A percentile compares a stretch with the other conserved stretches of the same genome.
Conservation (phyloP, 139 green algal species). For the Chlamydomonas urium region DNA sequence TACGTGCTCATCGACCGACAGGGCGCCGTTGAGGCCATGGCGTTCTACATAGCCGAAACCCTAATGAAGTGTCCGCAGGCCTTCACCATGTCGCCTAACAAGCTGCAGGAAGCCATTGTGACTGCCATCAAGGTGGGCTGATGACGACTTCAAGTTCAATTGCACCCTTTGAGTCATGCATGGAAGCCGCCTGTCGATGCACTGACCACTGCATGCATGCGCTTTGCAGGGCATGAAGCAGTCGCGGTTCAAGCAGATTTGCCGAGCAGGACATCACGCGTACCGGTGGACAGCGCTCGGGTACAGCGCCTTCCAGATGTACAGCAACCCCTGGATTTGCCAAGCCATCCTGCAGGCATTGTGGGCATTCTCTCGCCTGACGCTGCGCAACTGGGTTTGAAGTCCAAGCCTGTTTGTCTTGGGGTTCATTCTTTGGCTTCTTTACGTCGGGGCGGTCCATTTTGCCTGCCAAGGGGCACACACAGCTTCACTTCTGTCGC, state of each 20-base stretch:
- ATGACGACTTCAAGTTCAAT: no score
- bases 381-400: background rate
- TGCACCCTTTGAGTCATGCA: no score
- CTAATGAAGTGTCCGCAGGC: constrained; percentile 14
- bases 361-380: background rate
- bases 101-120: constrained; percentile 17
- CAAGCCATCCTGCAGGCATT: background rate
- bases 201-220: background rate
- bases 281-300: constrained; percentile 16
- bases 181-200: no score
- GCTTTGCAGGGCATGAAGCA: constrained; percentile 13
- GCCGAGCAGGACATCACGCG: background rate
- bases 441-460: no score
- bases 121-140: constrained; percentile 14
- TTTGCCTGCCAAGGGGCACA: no score
- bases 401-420: no score
- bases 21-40: constrained; percentile 16
- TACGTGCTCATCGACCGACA: constrained; percentile 10
- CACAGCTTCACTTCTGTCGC: no score
- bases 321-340: constrained; percentile 12
- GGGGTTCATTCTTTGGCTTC: no score
- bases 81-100: constrained; percentile 3
- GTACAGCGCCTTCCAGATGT: constrained; percentile 19
- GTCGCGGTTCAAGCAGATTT: constrained; percentile 12
- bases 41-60: constrained; percentile 22